Evolutionary conservation across 352 stramenopile genomes (phyloP).

Genomic region (Pythium phragmiticola): DNA sequence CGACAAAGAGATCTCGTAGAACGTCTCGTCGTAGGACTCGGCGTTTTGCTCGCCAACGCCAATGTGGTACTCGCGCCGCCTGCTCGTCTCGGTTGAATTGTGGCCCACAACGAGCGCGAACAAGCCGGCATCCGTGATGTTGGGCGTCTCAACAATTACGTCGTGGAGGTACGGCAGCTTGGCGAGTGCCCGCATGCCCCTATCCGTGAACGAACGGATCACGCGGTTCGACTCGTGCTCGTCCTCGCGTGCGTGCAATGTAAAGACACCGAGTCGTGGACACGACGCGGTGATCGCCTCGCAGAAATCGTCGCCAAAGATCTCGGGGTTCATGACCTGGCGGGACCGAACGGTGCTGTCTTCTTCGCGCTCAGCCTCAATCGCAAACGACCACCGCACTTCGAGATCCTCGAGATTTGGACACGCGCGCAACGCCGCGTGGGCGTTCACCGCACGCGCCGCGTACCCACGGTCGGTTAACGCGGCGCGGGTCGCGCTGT

Average conservation of each 20-base stretch:
- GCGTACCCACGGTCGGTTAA: background rate
- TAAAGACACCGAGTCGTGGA: background rate
- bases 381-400: background rate
- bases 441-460: background rate
- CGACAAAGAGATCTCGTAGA: conserved; percentile 2
- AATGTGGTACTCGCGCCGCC: background rate
- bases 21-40: background rate
- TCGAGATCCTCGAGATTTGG: background rate
- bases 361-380: no score
- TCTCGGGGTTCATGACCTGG: background rate
- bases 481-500: background rate
- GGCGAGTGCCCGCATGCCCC: no score
- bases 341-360: background rate
- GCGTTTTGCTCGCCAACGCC: background rate
- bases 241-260: no score
- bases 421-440: background rate
- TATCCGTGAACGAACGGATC: no score
- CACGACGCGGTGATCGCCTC: background rate
- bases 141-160: no score
- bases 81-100: background rate
- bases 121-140: no score
- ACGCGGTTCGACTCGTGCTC: no score
- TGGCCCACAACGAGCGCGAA: no score
- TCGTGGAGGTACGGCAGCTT: no score
- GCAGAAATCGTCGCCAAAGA: conserved; percentile 14